Evolutionary conservation across 2,329 filamentous ascomycete genomes (phyloP).

Genomic region (Calonectria crousiana): DNA sequence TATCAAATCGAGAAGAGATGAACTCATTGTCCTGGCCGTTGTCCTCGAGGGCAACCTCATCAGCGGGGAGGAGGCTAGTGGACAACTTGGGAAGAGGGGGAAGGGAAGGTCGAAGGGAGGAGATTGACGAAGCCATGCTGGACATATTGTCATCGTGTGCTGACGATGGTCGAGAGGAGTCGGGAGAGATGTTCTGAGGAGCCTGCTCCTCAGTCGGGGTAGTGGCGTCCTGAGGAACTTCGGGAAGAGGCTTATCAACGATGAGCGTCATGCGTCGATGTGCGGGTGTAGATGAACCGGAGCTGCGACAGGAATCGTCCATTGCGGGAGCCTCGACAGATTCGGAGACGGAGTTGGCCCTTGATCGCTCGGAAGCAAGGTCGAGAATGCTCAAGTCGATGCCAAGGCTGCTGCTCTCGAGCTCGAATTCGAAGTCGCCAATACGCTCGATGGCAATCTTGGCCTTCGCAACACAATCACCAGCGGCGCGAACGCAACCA

Average conservation of each 20-base stretch:
- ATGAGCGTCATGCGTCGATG: slow-evolving; percentile 55
- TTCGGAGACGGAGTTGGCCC: slow-evolving; percentile 48
- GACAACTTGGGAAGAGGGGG: slow-evolving; percentile 70
- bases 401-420: slow-evolving; percentile 68
- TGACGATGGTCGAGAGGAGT: slow-evolving; percentile 58
- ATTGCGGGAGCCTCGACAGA: slow-evolving; percentile 54
- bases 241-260: slow-evolving; percentile 76
- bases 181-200: slow-evolving; percentile 48
- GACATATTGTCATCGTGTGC: slow-evolving; percentile 56
- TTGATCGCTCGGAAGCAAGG: slow-evolving; percentile 50
- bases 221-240: slow-evolving; percentile 69
- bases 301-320: slow-evolving; percentile 54
- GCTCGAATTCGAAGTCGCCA: slow-evolving; percentile 90
- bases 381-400: slow-evolving; percentile 68
- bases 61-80: slow-evolving; percentile 60
- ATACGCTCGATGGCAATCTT: slow-evolving; percentile 88
- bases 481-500: slow-evolving; percentile 88
- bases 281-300: slow-evolving; percentile 51
- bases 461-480: slow-evolving; percentile 90
- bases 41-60: slow-evolving; percentile 63
- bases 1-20: slow-evolving; percentile 71
- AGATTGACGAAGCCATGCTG: slow-evolving; percentile 59
- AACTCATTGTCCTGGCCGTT: slow-evolving; percentile 63
- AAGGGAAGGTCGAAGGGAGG: slow-evolving; percentile 62
- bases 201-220: slow-evolving; percentile 50